phyloP scores from a whole-genome alignment of 345 rosid genomes.

The Aquilaria sinensis region DNA sequence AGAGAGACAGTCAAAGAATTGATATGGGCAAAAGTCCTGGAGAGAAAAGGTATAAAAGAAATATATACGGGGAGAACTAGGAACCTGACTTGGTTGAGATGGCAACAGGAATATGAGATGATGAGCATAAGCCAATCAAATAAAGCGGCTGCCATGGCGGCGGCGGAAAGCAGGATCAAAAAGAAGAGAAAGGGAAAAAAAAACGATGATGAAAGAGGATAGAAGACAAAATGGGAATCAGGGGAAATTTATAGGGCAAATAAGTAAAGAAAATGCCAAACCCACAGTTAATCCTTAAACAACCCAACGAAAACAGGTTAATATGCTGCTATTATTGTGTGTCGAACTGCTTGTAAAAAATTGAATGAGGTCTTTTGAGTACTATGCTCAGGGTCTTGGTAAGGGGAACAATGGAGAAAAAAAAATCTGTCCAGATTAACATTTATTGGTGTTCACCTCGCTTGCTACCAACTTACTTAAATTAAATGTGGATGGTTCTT shows the following conservation, averaged over 20 bases:
- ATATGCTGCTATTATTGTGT: too few species aligned
- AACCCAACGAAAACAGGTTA: too few species aligned
- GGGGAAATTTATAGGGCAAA: slow-evolving; percentile 7
- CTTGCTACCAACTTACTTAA: too few species aligned
- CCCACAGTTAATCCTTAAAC: too few species aligned
- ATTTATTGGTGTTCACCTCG: too few species aligned
- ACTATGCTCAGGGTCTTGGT: too few species aligned
- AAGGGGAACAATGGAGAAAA: too few species aligned
- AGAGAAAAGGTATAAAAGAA: slow-evolving; percentile 39
- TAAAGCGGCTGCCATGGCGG: slow-evolving; percentile 8
- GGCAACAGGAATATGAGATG: slow-evolving; percentile 41
- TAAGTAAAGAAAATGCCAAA: slow-evolving; percentile 6
- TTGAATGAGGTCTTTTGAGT: too few species aligned
- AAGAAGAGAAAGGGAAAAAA: slow-evolving; percentile 43
- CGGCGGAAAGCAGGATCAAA: slow-evolving; percentile 15
- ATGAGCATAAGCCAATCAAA: slow-evolving; percentile 28
- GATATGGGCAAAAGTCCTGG: slow-evolving; percentile 36
- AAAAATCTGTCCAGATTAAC: too few species aligned
- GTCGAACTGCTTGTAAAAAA: too few species aligned
- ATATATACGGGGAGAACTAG: slow-evolving; percentile 43
- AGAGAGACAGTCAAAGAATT: slow-evolving; percentile 50
- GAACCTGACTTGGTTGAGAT: slow-evolving; percentile 46
- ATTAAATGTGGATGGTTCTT: too few species aligned
- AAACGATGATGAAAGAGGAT: slow-evolving; percentile 47
- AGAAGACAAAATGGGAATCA: slow-evolving; percentile 35